Base-by-base conservation (phyloP, 345 rosid species). In the Citrus reticulata region DNA sequence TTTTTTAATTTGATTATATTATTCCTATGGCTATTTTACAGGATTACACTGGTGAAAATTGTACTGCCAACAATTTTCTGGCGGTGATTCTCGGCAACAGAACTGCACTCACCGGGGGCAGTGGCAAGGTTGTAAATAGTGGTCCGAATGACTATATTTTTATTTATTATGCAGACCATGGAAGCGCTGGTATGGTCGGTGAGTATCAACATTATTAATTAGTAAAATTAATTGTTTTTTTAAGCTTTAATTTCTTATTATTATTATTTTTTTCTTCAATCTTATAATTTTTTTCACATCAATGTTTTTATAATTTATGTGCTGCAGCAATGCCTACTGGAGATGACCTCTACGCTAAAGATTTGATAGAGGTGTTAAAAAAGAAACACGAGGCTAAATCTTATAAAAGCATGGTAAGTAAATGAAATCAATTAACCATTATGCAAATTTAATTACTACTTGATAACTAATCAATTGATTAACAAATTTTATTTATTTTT, bases 141-240 rank as follows among this genome's bases (percentile, higher is more conserved):
- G 92, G 90, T 24, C 94, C 94, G 6, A 73, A 85, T 17, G 97
- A 90, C 78, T 73, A 74, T 37, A 66, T 93, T 60, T 93, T 93
- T 84, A 80, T 93, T 59, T 93, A 78, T 75, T 93, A 91, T 58
- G 16, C 91, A 55, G 97, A 93, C 55, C 95, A 93, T 81, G 97
- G 97, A 9, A 19, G 79, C 76, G 65, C 93, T 17, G 95, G 95
- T 2, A 0, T 80, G 6, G 57, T 91, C 39, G 76, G 93, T 86
- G 60, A 60, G 71, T 70, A 3, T 13, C 66, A 65, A 7, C 11
- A 30, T 17, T 34, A 11, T 46, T 13, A 46, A 11, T 13, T 65
- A 8, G 9, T 49, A 2, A 59, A 51, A 25, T 75, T 54, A 13
- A 54, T 30, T 27, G 54, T 24, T 20, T 3, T 14, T 13, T 49